A percentile compares a stretch with the other conserved stretches of the same genome.
phyloP scores from a whole-genome alignment of 225 moss, liverwort and hornwort genomes.

The Marchantia polymorpha region DNA sequence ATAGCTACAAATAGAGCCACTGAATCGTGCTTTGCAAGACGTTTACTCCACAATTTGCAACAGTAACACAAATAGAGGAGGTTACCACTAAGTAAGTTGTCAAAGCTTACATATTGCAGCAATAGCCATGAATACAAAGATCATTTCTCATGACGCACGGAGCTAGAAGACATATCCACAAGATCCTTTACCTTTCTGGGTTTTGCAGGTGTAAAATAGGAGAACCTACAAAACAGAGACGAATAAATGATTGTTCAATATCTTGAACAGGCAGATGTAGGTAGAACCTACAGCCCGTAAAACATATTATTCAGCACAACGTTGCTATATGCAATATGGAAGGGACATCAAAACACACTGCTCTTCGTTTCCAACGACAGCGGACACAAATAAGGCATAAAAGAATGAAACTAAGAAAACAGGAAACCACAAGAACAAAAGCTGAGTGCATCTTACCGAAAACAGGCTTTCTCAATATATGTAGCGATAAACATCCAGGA shows the following conservation, averaged over 20 bases:
- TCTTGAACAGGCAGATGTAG: not conserved
- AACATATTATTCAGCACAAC: not conserved
- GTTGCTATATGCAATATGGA: not conserved
- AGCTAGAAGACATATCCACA: not conserved
- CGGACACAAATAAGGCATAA: not conserved
- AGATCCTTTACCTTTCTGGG: constrained; percentile 62
- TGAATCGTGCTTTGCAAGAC: not conserved
- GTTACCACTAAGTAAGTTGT: not conserved
- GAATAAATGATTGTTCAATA: not conserved
- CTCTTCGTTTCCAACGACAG: not conserved
- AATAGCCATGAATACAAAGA: not conserved
- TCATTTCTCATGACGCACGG: not conserved
- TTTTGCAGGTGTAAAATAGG: constrained; percentile 82
- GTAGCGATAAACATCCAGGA: constrained; percentile 86
- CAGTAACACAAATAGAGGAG: not conserved
- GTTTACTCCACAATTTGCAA: not conserved
- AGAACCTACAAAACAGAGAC: constrained; percentile 53
- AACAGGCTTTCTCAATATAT: constrained; percentile 43
- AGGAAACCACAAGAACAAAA: not conserved
- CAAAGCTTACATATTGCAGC: not conserved
- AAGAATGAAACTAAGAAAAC: not conserved
- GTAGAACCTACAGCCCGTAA: not conserved
- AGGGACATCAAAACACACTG: not conserved
- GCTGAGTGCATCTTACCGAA: constrained; percentile 46
- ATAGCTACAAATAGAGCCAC: not conserved